These are phyloP conservation scores for Rhizopogon salebrosus DNA, from an alignment of 768 basidiomycete species.

Conservation along the genomic window DNA sequence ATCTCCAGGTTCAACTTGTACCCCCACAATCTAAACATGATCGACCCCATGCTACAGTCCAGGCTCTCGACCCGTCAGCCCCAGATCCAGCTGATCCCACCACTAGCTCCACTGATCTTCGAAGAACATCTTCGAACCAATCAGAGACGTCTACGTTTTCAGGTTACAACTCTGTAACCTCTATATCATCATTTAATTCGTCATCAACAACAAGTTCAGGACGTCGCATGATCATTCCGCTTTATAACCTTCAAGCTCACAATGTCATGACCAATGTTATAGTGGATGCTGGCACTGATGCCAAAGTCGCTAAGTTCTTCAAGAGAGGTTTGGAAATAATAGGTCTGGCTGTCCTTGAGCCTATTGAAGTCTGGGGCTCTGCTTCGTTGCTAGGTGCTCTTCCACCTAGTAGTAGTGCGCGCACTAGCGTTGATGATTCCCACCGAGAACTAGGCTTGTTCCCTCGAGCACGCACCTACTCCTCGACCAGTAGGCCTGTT, in stretches of 20 bases:
- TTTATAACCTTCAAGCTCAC: conserved; percentile 86
- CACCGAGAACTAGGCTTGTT: conserved; percentile 17
- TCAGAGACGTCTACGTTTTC: conserved; percentile 50
- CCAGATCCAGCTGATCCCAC: conserved; percentile 21
- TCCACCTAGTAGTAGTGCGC: conserved; percentile 14
- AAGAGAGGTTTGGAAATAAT: conserved; percentile 74
- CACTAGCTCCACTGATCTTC: conserved; percentile 19
- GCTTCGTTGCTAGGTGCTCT: conserved; percentile 7
- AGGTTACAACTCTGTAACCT: conserved; percentile 41
- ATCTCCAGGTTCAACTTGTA: conserved; percentile 89
- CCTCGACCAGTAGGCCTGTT: conserved; percentile 6
- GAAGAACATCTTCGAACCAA: conserved; percentile 33
- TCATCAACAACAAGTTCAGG: conserved; percentile 40
- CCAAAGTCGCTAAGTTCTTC: conserved; percentile 74
- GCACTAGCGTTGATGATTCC: conserved; percentile 25
- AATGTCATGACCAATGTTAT: conserved; percentile 84
- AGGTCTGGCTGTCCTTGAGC: conserved; percentile 73
- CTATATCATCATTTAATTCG: conserved; percentile 36
- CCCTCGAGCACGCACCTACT: background rate
- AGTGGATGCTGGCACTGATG: conserved; percentile 84
- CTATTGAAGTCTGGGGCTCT: conserved; percentile 62
- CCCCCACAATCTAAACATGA: conserved; percentile 46
- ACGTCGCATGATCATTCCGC: conserved; percentile 75
- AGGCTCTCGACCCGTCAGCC: conserved; percentile 39
- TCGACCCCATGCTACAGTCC: conserved; percentile 31